These are phyloP conservation scores for Peronosclerospora sorghi DNA, from an alignment of 352 stramenopile species.

Conservation along the genomic window DNA sequence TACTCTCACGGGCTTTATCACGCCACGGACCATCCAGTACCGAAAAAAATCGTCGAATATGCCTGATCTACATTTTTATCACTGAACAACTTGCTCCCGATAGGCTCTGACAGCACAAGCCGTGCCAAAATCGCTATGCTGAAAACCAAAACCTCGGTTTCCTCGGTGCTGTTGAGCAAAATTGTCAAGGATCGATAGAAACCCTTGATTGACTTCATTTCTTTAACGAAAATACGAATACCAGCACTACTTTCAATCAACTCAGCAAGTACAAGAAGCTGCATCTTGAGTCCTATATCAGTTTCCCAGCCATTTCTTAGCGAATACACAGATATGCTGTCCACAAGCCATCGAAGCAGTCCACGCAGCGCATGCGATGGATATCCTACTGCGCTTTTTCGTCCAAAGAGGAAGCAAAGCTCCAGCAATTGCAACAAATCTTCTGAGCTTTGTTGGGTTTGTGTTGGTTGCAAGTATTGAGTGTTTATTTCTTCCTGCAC, in stretches of 20 bases:
- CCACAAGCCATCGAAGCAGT: conserved; percentile 52
- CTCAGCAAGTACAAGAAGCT: conserved; percentile 5
- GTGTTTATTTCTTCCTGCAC: conserved; percentile 6
- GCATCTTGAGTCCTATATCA: conserved; percentile 43
- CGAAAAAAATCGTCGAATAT: conserved; percentile 57
- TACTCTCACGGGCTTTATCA: conserved; percentile 13
- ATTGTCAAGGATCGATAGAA: too few species aligned
- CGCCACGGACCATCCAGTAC: conserved; percentile 53
- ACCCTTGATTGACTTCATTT: too few species aligned
- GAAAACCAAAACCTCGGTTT: too few species aligned
- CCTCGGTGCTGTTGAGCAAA: conserved; percentile 33
- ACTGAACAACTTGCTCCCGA: too few species aligned
- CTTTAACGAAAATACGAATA: too few species aligned
- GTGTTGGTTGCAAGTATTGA: conserved; percentile 22
- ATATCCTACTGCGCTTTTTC: conserved; percentile 48
- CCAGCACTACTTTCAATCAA: conserved; percentile 28
- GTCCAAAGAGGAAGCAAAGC: conserved; percentile 43
- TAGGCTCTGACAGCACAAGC: too few species aligned
- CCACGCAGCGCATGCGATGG: conserved; percentile 59
- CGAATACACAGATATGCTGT: conserved; percentile 30
- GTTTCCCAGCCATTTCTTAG: conserved; percentile 31
- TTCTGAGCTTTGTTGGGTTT: conserved; percentile 15
- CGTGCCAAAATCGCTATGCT: too few species aligned
- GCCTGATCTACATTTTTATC: conserved; percentile 11
- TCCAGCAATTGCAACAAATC: conserved; percentile 43